Conservation (phyloP, 2,329 filamentous ascomycete genomes). For the Alternaria ethzedia region DNA sequence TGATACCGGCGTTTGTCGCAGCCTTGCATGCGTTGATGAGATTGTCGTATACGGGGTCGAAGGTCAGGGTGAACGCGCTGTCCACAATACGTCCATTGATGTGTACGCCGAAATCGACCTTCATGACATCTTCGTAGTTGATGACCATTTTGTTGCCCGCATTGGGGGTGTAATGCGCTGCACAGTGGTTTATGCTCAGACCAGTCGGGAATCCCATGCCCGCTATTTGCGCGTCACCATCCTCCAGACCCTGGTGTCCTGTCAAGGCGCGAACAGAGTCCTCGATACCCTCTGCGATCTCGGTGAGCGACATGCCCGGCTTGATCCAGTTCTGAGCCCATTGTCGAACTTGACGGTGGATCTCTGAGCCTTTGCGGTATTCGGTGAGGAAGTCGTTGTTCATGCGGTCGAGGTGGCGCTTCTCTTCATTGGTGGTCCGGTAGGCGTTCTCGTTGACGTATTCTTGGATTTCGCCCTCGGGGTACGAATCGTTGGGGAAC, state of each 20-base stretch:
- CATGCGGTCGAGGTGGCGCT: constrained; percentile 80
- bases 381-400: constrained; percentile 80
- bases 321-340: constrained; percentile 82
- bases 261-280: constrained; percentile 78
- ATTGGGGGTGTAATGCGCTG: constrained; percentile 87
- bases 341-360: constrained; percentile 86
- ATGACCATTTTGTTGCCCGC: constrained; percentile 79
- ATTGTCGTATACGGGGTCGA: constrained; percentile 72
- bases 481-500: constrained; percentile 75
- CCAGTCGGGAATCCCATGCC: constrained; percentile 90
- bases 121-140: constrained; percentile 72
- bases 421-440: constrained; percentile 84
- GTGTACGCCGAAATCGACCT: constrained; percentile 75
- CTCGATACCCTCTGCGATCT: constrained; percentile 88
- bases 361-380: constrained; percentile 84
- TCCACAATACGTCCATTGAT: constrained; percentile 75
- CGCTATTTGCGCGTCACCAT: constrained; percentile 78
- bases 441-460: constrained; percentile 79
- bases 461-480: constrained; percentile 77
- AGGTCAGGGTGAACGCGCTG: constrained; percentile 72
- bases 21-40: constrained; percentile 70
- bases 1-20: constrained; percentile 77
- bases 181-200: constrained; percentile 82
- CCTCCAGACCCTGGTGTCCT: constrained; percentile 76
- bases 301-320: constrained; percentile 79